These are phyloP conservation scores for Daldinia loculata DNA, from an alignment of 495 filamentous ascomycete genomes.

Conservation along the genomic window DNA sequence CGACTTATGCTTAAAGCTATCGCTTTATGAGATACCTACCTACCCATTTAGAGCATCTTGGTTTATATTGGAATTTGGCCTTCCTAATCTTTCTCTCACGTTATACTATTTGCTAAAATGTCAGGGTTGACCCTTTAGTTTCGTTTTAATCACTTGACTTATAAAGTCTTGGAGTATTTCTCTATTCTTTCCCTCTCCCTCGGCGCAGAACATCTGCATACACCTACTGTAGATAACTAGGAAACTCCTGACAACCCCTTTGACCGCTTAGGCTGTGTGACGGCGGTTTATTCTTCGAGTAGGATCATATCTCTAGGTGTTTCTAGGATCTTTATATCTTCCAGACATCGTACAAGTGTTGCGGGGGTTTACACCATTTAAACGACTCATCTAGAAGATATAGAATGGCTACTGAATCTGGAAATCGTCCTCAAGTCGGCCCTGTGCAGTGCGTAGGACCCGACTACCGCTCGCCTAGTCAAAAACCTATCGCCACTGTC, in stretches of 20 bases:
- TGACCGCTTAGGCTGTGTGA: slow-evolving; percentile 19
- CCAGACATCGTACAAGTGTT: neutral
- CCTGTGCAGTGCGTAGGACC: slow-evolving; percentile 81
- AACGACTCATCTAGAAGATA: neutral
- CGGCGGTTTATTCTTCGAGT: slow-evolving; percentile 1
- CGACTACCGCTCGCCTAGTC: slow-evolving; percentile 74
- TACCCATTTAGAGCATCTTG: slow-evolving; percentile 13
- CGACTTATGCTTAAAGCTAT: slow-evolving; percentile 27
- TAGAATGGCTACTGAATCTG: slow-evolving; percentile 40
- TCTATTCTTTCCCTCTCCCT: slow-evolving; percentile 2
- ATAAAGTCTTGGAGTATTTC: slow-evolving; percentile 1
- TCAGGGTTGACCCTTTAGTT: slow-evolving; percentile 5
- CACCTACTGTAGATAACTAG: slow-evolving; percentile 5
- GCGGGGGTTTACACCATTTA: neutral
- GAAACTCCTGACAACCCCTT: neutral
- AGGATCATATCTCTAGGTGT: neutral
- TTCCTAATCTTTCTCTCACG: slow-evolving; percentile 16
- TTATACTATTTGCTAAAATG: slow-evolving; percentile 6
- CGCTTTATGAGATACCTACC: slow-evolving; percentile 16
- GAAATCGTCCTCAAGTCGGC: slow-evolving; percentile 50
- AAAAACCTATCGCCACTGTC: slow-evolving; percentile 89
- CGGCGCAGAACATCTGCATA: slow-evolving; percentile 10
- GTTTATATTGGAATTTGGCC: slow-evolving; percentile 15
- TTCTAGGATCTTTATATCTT: neutral
- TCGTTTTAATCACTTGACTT: slow-evolving; percentile 13